Evolutionary conservation across 1,139 yeast genomes (phyloP), one percentile per base, ranked within the genome.

Genomic region (Candida sp.): DNA sequence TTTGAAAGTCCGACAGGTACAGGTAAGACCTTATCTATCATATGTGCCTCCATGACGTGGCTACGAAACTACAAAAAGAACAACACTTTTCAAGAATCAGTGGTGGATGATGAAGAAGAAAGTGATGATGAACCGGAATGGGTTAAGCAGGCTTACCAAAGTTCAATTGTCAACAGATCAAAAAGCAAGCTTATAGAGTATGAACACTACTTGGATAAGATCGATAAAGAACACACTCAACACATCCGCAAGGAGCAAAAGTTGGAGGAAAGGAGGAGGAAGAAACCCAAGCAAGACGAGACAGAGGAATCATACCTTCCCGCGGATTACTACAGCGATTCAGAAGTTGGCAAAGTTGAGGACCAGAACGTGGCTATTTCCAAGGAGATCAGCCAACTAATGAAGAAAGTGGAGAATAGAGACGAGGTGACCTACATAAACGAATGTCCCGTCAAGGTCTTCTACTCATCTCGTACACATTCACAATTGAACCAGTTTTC

Each of bases 1-100:
- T 88, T 93, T 62, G 98, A 93, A 66, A 88, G 96, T 56, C 98
- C 99, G 0, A 93, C 99, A 0, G 99, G 98, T 3, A 90, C 96
- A 1, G 98, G 98, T 4, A 93, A 93, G 68, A 92, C 98, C 0
- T 72, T 93, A 7, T 90, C 97, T 1, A 71, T 93, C 42, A 89
- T 93, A 2, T 94, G 98, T 63, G 84, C 96, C 0, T 75, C 96
- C 0, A 80, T 93, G 84, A 83, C 96, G 0, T 93, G 97, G 97
- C 72, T 93, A 9, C 72, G 98, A 47, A 80, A 84, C 39, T 73
- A 81, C 57, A 87, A 86, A 61, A 65, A 64, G 32, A 62, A 65
- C 7, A 66, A 71, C 30, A 72, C 70, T 33, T 56, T 80, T 46
- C 46, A 26, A 27, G 53, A 50, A 43, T 72, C 73, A 37, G 73